phyloP scores from a whole-genome alignment of 306 rosid genomes.

The Cicer cuneatum region DNA sequence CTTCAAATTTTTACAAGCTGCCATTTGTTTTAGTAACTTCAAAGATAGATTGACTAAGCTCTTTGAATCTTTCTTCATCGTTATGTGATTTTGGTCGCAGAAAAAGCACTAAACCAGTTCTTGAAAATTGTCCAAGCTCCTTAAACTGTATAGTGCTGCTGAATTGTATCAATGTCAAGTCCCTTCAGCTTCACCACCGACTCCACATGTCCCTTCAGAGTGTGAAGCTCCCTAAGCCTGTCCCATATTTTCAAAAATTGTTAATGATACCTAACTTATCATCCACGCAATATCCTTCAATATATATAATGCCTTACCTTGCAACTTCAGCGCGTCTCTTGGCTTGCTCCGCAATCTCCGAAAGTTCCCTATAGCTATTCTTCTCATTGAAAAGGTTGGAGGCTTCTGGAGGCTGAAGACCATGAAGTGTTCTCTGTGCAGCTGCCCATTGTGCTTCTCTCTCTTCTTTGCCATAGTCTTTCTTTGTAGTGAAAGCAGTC shows the following conservation, averaged over 20 bases:
- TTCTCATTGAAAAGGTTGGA: slow-evolving; percentile 63
- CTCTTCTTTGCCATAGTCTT: slow-evolving; percentile 95
- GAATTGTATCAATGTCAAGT: slow-evolving; percentile 79
- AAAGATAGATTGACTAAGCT: slow-evolving; percentile 34
- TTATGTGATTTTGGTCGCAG: slow-evolving; percentile 31
- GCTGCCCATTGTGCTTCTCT: slow-evolving; percentile 98
- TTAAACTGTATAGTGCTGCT: slow-evolving; percentile 91
- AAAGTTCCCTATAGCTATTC: slow-evolving; percentile 76
- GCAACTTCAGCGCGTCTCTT: slow-evolving; percentile 93
- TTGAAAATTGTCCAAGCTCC: slow-evolving; percentile 35
- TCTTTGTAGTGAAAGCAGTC: slow-evolving; percentile 97
- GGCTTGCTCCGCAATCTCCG: slow-evolving; percentile 97
- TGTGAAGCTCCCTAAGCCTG: slow-evolving; percentile 86
- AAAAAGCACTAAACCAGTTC: slow-evolving; percentile 9
- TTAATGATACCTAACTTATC: slow-evolving; percentile 14
- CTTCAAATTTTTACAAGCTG: slow-evolving; percentile 40
- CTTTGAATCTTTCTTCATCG: slow-evolving; percentile 52
- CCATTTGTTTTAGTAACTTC: slow-evolving; percentile 41
- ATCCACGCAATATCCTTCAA: background rate
- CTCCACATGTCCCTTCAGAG: slow-evolving; percentile 92
- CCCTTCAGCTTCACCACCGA: slow-evolving; percentile 98
- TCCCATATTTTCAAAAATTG: slow-evolving; percentile 28
- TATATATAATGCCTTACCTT: slow-evolving; percentile 54
- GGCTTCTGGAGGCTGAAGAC: slow-evolving; percentile 89
- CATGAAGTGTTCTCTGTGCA: slow-evolving; percentile 90